A percentile compares a stretch with the other conserved stretches of the same genome.
Evolutionary conservation across 768 basidiomycete genomes (phyloP).

Genomic region (Mycena epipterygia): DNA sequence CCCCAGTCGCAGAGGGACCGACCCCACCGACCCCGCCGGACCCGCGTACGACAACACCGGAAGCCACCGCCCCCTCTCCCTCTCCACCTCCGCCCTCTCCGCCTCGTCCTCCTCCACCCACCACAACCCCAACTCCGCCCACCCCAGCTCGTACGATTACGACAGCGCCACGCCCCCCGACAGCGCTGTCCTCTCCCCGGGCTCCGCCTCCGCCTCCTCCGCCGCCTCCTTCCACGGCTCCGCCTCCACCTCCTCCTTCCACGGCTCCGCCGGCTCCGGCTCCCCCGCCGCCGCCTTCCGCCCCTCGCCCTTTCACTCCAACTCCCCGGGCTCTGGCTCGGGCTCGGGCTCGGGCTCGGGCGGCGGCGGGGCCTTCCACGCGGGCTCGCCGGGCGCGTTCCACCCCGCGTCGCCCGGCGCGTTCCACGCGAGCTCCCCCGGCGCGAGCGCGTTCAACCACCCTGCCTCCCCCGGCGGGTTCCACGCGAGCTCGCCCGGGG

Average conservation of each 20-base stretch:
- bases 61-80: too few species aligned
- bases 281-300: background rate
- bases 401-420: conserved; percentile 54
- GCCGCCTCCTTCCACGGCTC: conserved; percentile 11
- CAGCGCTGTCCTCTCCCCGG: conserved; percentile 70
- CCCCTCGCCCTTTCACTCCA: too few species aligned
- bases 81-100: too few species aligned
- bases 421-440: background rate
- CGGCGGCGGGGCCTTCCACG: background rate
- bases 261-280: background rate
- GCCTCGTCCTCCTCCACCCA: too few species aligned
- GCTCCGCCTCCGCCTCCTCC: conserved; percentile 53
- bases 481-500: conserved; percentile 52
- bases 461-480: background rate
- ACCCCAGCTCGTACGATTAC: too few species aligned
- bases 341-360: conserved; percentile 59
- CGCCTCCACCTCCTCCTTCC: background rate
- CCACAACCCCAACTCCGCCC: too few species aligned
- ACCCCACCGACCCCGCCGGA: conserved; percentile 61
- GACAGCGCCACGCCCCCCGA: conserved; percentile 74
- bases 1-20: conserved; percentile 56
- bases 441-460: too few species aligned
- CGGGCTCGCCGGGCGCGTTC: conserved; percentile 60
- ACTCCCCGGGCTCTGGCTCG: too few species aligned
- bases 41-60: conserved; percentile 68